These are phyloP conservation scores for Schoenoplectus triqueter DNA, from an alignment of 202 grass and related monocot genomes.

Conservation along the genomic window DNA sequence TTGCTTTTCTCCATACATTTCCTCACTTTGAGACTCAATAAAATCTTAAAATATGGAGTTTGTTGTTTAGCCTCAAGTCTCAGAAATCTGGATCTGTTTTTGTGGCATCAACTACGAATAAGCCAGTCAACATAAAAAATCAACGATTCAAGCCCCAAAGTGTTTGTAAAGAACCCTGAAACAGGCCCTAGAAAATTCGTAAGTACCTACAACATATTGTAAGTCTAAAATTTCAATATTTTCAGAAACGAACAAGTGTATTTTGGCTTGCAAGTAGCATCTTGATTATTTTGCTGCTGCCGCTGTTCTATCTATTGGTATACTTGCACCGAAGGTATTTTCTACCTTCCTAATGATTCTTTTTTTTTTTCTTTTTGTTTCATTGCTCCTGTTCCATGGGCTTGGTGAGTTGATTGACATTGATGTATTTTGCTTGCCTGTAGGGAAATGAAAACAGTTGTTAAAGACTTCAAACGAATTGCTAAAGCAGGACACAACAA, in stretches of 20 bases:
- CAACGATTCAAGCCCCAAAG: background rate
- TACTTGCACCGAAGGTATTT: slow-evolving; percentile 89
- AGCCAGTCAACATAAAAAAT: background rate
- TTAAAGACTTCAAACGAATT: slow-evolving; percentile 72
- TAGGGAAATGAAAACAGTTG: slow-evolving; percentile 77
- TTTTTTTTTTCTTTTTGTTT: slow-evolving; percentile 34
- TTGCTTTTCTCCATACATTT: slow-evolving; percentile 29
- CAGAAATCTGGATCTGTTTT: background rate
- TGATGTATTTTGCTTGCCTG: slow-evolving; percentile 36
- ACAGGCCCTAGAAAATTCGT: background rate
- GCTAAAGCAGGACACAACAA: slow-evolving; percentile 65
- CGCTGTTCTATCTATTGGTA: slow-evolving; percentile 86
- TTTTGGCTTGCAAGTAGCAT: slow-evolving; percentile 74
- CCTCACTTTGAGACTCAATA: slow-evolving; percentile 14
- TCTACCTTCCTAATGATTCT: slow-evolving; percentile 19
- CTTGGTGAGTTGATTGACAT: slow-evolving; percentile 28
- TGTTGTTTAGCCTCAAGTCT: background rate
- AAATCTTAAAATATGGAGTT: background rate
- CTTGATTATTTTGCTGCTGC: slow-evolving; percentile 79
- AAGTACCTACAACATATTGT: background rate
- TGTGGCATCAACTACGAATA: slow-evolving; percentile 2
- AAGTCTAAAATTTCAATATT: slow-evolving; percentile 32
- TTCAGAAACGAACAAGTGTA: slow-evolving; percentile 83
- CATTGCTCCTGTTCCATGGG: slow-evolving; percentile 23
- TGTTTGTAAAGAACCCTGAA: background rate